These are phyloP conservation scores for Aurantiochytrium sp. DNA, from an alignment of 108 stramenopile species.

Conservation along the genomic window DNA sequence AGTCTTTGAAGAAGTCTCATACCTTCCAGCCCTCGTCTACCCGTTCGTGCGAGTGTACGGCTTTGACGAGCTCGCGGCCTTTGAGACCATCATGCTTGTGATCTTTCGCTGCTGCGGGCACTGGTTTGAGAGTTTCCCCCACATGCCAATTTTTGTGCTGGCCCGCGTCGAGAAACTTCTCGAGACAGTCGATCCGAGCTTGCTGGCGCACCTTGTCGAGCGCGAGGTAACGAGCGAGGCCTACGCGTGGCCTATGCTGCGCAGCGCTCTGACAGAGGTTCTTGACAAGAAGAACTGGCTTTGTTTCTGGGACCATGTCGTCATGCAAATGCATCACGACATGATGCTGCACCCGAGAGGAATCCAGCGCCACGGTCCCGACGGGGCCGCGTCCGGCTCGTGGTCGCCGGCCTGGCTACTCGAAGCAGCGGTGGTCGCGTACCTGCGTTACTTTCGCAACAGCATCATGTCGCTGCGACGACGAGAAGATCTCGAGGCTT, in stretches of 20 bases:
- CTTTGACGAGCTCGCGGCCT: constrained; percentile 26
- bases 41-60: constrained; percentile 30
- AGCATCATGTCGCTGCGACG: background rate
- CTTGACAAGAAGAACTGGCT: constrained; percentile 26
- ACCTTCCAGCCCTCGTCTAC: constrained; percentile 35
- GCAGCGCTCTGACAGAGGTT: constrained; percentile 24
- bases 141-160: constrained; percentile 27
- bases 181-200: background rate
- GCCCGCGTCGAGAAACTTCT: constrained; percentile 17
- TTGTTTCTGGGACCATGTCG: constrained; percentile 23
- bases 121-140: constrained; percentile 31
- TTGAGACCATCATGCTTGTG: constrained; percentile 31
- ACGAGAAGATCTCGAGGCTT: background rate
- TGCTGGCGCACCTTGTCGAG: constrained; percentile 10
- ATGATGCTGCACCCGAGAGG: background rate
- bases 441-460: constrained; percentile 13
- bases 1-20: constrained; percentile 25
- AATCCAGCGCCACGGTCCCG: too few species aligned
- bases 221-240: background rate
- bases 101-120: constrained; percentile 18
- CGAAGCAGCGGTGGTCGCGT: background rate
- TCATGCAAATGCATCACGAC: background rate
- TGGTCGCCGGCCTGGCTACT: background rate
- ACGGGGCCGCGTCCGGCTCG: background rate
- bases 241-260: constrained; percentile 26